phyloP scores from a whole-genome alignment of 2,329 filamentous ascomycete species.

The Pyricularia sp. region DNA sequence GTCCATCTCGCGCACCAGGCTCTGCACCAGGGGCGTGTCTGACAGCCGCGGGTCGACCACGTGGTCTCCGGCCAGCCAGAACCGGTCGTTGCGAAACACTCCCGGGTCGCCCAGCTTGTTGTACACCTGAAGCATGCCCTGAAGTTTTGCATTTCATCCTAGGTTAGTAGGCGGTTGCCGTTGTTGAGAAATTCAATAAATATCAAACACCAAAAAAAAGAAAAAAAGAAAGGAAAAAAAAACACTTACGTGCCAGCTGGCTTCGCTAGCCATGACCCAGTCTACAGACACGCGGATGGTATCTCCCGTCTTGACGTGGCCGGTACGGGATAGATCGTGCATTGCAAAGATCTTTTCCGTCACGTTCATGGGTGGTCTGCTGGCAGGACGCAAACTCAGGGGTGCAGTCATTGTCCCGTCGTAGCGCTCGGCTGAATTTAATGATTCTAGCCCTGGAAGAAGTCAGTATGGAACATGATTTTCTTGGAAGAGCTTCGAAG shows the following conservation, averaged over 20 bases:
- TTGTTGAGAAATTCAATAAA: conserved; percentile 10
- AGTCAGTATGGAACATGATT: background rate
- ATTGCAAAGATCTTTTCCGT: conserved; percentile 31
- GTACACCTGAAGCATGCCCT: conserved; percentile 27
- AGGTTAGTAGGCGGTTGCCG: background rate
- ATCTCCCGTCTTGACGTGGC: conserved; percentile 22
- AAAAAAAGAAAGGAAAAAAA: no score
- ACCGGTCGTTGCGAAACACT: conserved; percentile 34
- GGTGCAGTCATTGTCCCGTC: background rate
- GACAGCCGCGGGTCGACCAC: conserved; percentile 30
- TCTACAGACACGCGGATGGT: conserved; percentile 28
- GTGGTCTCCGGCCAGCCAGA: conserved; percentile 37
- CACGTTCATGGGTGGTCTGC: conserved; percentile 23
- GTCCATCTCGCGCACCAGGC: conserved; percentile 23
- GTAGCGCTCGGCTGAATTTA: background rate
- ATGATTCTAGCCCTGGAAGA: background rate
- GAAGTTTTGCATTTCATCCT: background rate
- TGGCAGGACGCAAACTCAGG: conserved; percentile 5
- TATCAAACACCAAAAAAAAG: no score
- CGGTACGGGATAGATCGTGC: conserved; percentile 23
- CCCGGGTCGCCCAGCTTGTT: conserved; percentile 23
- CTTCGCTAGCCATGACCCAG: conserved; percentile 31
- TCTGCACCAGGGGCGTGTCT: conserved; percentile 19
- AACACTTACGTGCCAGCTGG: conserved; percentile 19
- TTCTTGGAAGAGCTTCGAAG: background rate